These are phyloP conservation scores for Suhomyces bribrorum DNA, from an alignment of 1,139 yeast species.

Conservation along the genomic window DNA sequence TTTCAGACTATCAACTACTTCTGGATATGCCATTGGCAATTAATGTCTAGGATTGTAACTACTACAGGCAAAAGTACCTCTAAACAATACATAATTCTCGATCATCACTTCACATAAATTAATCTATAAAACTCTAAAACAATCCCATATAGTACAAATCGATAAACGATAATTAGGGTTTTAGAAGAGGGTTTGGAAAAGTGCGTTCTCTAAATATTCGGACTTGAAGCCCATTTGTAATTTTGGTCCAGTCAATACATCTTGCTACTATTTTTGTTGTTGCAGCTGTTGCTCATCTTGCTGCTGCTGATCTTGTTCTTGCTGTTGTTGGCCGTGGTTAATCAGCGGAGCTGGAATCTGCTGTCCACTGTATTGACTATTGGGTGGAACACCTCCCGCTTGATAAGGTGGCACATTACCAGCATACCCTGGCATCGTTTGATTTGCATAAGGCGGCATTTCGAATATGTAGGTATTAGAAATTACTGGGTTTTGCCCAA, in stretches of 20 bases:
- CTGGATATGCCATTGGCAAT: no score
- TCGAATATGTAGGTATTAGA: conserved; percentile 9
- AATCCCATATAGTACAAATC: background rate
- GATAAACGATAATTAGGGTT: background rate
- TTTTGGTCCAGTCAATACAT: conserved; percentile 2
- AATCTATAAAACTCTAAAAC: conserved; percentile 3
- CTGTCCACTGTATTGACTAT: background rate
- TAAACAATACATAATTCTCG: no score
- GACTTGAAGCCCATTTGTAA: no score
- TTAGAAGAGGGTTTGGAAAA: background rate
- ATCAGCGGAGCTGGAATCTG: background rate
- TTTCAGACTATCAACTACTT: no score
- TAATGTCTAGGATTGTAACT: no score
- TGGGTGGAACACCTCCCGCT: background rate
- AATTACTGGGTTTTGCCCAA: conserved; percentile 7
- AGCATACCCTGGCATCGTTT: background rate
- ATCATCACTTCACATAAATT: no score
- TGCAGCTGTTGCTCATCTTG: conserved; percentile 5
- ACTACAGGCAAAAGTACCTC: no score
- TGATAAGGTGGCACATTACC: background rate
- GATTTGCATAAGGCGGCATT: conserved; percentile 6
- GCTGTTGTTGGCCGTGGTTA: conserved; percentile 12
- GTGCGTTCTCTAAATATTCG: no score
- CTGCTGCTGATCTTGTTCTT: conserved; percentile 9
- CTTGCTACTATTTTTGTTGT: conserved; percentile 1